A percentile compares a stretch with the other conserved stretches of the same genome.
These are phyloP conservation scores for Wickerhamiella qilinensis DNA, from an alignment of 805 yeast species.

Conservation along the genomic window DNA sequence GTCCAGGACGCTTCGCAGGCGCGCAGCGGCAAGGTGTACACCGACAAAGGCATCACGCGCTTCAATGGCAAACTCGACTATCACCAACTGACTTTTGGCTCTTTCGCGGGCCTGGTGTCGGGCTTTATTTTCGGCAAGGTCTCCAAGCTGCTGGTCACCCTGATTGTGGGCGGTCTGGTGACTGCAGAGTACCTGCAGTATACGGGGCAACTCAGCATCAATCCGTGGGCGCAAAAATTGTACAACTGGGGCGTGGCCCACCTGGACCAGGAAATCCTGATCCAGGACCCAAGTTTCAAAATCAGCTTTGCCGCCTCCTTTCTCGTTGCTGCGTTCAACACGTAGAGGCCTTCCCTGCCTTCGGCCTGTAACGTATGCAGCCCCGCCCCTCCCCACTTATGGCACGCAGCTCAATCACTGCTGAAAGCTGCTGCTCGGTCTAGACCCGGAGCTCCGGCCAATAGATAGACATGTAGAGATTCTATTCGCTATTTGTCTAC, in stretches of 20 bases:
- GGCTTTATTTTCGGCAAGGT: slow-evolving; percentile 50
- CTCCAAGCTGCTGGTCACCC: slow-evolving; percentile 34
- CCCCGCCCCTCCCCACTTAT: too few relatives aligned
- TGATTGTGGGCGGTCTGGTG: slow-evolving; percentile 31
- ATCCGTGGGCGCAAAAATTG: slow-evolving; percentile 11
- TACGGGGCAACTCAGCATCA: slow-evolving; percentile 27
- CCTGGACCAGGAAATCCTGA: slow-evolving; percentile 32
- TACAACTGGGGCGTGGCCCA: slow-evolving; percentile 18
- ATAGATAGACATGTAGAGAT: too few relatives aligned
- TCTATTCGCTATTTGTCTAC: too few relatives aligned
- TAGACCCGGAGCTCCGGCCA: too few relatives aligned
- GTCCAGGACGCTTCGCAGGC: background rate
- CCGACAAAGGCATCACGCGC: slow-evolving; percentile 9
- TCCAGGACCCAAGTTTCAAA: slow-evolving; percentile 46
- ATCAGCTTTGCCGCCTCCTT: slow-evolving; percentile 32
- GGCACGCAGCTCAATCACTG: too few relatives aligned
- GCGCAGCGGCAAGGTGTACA: background rate
- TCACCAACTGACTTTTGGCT: slow-evolving; percentile 46
- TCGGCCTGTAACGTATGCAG: background rate
- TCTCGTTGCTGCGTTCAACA: slow-evolving; percentile 20
- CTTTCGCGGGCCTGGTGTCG: slow-evolving; percentile 40
- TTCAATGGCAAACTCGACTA: slow-evolving; percentile 29
- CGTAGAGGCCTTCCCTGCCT: slow-evolving; percentile 12
- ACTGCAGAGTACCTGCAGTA: slow-evolving; percentile 38
- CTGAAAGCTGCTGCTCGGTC: too few relatives aligned